Evolutionary conservation across 306 rosid genomes (phyloP), one percentile per base, ranked within the genome.

Genomic region (Prosopis cineraria): DNA sequence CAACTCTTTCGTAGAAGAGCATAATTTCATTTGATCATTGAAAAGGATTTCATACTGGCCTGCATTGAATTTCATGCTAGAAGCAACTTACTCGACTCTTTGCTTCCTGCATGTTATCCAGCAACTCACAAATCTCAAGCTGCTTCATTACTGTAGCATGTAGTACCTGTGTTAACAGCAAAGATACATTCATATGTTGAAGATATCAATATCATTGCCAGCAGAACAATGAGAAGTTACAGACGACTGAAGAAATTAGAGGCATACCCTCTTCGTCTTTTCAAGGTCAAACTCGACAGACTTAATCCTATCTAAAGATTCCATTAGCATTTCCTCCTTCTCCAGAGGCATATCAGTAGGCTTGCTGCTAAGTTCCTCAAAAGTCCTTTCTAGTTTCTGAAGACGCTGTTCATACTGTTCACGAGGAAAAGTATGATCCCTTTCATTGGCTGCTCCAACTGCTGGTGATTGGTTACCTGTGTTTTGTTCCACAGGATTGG

Each of bases 301-400:
- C 81, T 93, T 95, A 45, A 95, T 95, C 89, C 99, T 87, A 64
- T 93, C 90, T 86, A 91, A 85, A 52, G 99, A 95, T 69, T 95
- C 90, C 88, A 85, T 82, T 25, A 95, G 93, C 79, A 95, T 86
- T 80, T 77, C 83, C 67, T 95, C 98, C 85, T 95, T 95, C 78
- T 93, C 99, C 75, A 64, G 63, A 77, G 99, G 99, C 77, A 95
- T 95, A 60, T 62, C 80, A 39, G 87, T 86, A 55, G 99, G 97
- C 81, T 91, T 95, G 74, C 83, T 87, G 81, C 77, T 78, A 45
- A 95, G 88, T 73, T 91, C 94, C 44, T 85, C 87, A 12, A 86
- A 89, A 16, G 82, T 80, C 33, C 83, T 85, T 83, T 95, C 99
- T 59, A 95, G 87, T 82, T 81, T 88, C 85, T 91, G 89, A 71